Conservation (phyloP, 2,329 filamentous ascomycete species). For the Ophiognomonia clavigignenti-juglandacearum region DNA sequence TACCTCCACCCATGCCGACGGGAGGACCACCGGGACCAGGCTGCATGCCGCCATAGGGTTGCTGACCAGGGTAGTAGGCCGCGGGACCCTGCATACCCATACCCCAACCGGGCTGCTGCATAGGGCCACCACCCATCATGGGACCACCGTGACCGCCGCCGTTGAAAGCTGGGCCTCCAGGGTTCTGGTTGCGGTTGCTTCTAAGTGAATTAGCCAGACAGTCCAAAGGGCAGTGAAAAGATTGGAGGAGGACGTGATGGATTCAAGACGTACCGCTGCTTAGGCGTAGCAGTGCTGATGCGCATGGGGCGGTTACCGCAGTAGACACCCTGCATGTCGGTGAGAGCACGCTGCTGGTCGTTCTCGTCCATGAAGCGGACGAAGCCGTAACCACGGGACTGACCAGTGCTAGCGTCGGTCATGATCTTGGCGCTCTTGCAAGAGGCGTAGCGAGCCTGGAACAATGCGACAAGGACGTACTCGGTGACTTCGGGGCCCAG, state of each 20-base stretch:
- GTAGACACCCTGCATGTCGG: conserved; percentile 99
- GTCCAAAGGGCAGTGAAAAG: neutral
- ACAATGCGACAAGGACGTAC: conserved; percentile 93
- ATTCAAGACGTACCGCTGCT: conserved; percentile 62
- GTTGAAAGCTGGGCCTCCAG: conserved; percentile 26
- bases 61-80: conserved; percentile 15
- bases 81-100: conserved; percentile 21
- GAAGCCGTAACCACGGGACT: conserved; percentile 96
- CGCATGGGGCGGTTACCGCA: conserved; percentile 98
- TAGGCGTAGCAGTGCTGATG: conserved; percentile 94
- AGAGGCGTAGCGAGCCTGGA: conserved; percentile 91
- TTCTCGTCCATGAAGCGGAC: conserved; percentile 94
- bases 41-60: conserved; percentile 24
- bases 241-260: neutral
- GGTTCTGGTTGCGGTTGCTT: conserved; percentile 31
- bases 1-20: conserved; percentile 26
- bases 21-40: conserved; percentile 27
- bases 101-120: conserved; percentile 38
- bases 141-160: conserved; percentile 30
- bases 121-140: conserved; percentile 32
- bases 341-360: conserved; percentile 91
- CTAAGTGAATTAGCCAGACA: neutral
- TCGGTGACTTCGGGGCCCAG: conserved; percentile 98
- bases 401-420: conserved; percentile 96
- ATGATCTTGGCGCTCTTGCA: conserved; percentile 99